Evolutionary conservation across 306 rosid species (phyloP).

Genomic region (Quercus parvula): DNA sequence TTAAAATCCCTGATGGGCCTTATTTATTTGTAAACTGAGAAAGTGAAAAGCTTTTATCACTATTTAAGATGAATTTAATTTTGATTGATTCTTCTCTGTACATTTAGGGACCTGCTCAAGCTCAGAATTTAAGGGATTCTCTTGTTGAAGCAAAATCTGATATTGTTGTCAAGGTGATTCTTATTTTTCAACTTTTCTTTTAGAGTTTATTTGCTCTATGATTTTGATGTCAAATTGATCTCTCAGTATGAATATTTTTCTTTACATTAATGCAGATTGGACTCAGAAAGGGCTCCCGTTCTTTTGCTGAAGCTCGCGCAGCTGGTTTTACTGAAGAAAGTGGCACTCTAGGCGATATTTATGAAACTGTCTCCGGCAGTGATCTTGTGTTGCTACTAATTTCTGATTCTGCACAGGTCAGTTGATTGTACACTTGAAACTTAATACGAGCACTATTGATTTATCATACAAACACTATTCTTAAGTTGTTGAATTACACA

Average conservation of each 20-base stretch:
- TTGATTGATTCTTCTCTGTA: not conserved
- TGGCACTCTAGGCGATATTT: constrained; percentile 94
- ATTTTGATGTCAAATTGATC: not conserved
- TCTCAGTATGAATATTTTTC: not conserved
- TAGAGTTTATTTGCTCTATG: not conserved
- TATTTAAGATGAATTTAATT: too few relatives aligned
- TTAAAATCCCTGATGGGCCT: too few relatives aligned
- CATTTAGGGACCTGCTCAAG: constrained; percentile 96
- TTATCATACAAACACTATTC: too few relatives aligned
- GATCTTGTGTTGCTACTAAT: constrained; percentile 91
- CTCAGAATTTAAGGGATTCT: constrained; percentile 92
- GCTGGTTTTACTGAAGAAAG: constrained; percentile 88
- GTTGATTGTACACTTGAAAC: constrained; percentile 7
- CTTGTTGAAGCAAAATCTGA: constrained; percentile 83
- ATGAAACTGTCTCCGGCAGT: constrained; percentile 77
- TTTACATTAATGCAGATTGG: constrained; percentile 60
- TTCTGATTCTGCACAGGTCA: constrained; percentile 96
- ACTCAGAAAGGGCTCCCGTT: constrained; percentile 90
- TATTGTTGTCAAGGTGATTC: constrained; percentile 84
- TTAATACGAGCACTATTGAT: not conserved
- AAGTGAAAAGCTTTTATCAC: too few relatives aligned
- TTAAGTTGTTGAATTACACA: too few relatives aligned
- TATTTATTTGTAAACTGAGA: too few relatives aligned
- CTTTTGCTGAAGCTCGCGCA: constrained; percentile 84
- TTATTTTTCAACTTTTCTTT: not conserved